Evolutionary conservation across 169 alveolate species (phyloP).

Genomic region (Amoebophrya sp.): DNA sequence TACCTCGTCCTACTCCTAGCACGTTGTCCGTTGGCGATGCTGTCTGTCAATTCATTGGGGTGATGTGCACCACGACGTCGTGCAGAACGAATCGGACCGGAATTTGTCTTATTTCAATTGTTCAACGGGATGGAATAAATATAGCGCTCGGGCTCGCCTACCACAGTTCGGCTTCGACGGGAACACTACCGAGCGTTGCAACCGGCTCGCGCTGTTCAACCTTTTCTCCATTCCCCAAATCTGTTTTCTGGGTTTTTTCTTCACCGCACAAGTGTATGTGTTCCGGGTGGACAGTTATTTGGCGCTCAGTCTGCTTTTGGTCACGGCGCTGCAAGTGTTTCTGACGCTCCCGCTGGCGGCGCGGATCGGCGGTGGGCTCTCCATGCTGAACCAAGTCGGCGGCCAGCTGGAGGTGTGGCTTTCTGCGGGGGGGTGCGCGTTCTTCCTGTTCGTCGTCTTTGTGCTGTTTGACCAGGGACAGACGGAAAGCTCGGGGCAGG

Average conservation of each 20-base stretch:
- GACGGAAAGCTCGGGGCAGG: no score
- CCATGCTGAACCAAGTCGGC: neutral
- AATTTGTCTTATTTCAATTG: no score
- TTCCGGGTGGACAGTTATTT: neutral
- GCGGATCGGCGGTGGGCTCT: neutral
- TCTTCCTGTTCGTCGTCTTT: neutral
- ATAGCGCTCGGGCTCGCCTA: no score
- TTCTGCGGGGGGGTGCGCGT: neutral
- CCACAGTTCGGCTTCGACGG: neutral
- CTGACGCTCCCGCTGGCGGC: neutral
- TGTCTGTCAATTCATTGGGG: no score
- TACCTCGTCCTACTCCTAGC: no score
- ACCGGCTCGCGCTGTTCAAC: neutral
- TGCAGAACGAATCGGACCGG: no score
- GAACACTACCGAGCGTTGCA: neutral
- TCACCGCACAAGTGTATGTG: neutral
- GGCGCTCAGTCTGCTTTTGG: neutral
- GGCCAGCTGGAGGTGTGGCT: neutral
- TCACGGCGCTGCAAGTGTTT: neutral
- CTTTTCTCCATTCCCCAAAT: neutral
- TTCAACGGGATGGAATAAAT: no score
- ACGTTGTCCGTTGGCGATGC: no score
- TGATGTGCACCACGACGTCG: no score
- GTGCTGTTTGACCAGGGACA: neutral
- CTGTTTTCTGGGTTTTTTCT: neutral